Conservation (phyloP, 1,284 basidiomycete genomes). For the Tylopilus sp. region DNA sequence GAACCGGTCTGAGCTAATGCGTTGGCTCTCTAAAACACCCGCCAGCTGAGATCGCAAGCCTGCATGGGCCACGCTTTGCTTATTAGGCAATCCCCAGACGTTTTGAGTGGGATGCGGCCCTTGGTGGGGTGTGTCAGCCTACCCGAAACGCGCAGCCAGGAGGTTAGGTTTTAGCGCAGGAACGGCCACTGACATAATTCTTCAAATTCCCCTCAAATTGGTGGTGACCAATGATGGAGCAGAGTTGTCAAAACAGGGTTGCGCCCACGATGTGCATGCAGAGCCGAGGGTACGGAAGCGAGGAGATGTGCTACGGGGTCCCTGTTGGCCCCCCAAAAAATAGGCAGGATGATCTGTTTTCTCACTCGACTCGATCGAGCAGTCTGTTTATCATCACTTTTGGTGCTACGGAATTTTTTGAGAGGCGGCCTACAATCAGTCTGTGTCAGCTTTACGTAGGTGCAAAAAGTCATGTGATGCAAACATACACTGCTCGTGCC, state of each 20-base stretch:
- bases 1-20: not conserved
- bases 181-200: not conserved
- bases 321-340: not conserved
- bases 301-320: not conserved
- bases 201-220: not conserved
- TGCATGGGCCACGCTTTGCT: not conserved
- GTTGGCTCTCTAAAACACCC: not conserved
- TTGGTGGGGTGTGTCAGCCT: not conserved
- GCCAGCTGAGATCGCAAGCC: constrained; percentile 1
- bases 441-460: not conserved
- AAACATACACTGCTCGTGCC: too few species aligned
- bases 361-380: not conserved
- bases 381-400: not conserved
- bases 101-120: not conserved
- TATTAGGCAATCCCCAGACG: not conserved
- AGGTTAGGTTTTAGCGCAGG: not conserved
- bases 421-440: not conserved
- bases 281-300: not conserved
- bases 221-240: not conserved
- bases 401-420: not conserved
- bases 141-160: not conserved
- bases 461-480: not conserved
- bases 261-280: not conserved
- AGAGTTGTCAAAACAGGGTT: not conserved
- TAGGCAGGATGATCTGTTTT: not conserved